Evolutionary conservation across 2,329 filamentous ascomycete genomes (phyloP).

Genomic region (Cytospora chrysosperma): DNA sequence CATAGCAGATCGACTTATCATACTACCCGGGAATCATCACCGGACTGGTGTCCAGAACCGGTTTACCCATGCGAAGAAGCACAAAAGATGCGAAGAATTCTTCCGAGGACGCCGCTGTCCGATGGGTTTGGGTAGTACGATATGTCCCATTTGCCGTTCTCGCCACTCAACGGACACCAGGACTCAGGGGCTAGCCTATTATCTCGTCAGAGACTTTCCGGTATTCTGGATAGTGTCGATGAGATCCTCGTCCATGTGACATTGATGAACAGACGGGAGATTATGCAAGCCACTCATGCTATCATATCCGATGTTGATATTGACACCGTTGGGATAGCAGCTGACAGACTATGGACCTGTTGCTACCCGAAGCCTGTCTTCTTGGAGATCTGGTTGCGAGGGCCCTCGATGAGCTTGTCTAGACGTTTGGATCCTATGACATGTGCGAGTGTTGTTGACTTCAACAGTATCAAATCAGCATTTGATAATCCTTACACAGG

Average conservation of each 20-base stretch:
- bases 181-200: neutral
- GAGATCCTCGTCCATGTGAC: neutral
- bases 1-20: neutral
- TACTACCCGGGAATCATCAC: neutral
- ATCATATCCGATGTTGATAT: neutral
- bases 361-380: conserved; percentile 2
- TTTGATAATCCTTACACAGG: neutral
- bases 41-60: neutral
- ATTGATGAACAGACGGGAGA: neutral
- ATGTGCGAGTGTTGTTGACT: too few species aligned
- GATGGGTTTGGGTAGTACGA: conserved; percentile 3
- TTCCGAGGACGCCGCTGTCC: conserved; percentile 1
- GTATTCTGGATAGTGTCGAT: neutral
- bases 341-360: neutral
- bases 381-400: neutral
- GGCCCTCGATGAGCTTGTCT: neutral
- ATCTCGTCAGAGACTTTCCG: neutral
- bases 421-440: neutral
- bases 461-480: neutral
- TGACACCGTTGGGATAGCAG: neutral
- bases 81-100: neutral
- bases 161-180: neutral
- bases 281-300: neutral
- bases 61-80: neutral
- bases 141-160: neutral